Base-by-base conservation (phyloP, 2,329 filamentous ascomycete species). In the Westerdykella sp. region DNA sequence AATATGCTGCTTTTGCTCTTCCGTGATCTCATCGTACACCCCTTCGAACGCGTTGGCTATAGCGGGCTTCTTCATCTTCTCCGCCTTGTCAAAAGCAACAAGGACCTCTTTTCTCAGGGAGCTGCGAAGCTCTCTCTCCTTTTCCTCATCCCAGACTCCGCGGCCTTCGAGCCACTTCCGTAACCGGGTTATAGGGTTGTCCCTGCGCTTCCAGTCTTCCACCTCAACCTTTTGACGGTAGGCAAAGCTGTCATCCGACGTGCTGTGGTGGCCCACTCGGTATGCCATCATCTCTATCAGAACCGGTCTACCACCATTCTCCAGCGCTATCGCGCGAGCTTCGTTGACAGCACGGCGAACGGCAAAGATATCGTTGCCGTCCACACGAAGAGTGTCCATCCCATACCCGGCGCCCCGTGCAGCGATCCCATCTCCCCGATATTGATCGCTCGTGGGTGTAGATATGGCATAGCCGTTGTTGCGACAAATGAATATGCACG, bases 211-310 rank as follows among this genome's bases (percentile, higher is more conserved):
- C 89, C 89, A 95, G 63, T 95, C 87, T 63, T 95, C 86, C 6
- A 98, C 93, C 62, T 98, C 93, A 1, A 96, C 83, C 21, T 85
- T 81, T 1, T 90, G 89, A 7, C 93, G 85, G 71, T 98, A 98
- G 0, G 93, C 93, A 60, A 96, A 98, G 21, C 86, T 93, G 69
- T 98, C 93, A 62, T 98, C 93, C 0, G 86, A 93, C 1, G 93
- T 98, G 68, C 88, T 95, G 71, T 98, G 93, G 64, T 98, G 89
- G 6, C 87, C 91, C 35, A 97, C 90, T n/a, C 93, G 88, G 69
- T 98, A 98, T 18, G 87, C 91, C 87, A 98, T 95, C 43, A 89
- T 89, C 69, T 98, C 93, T 34, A 98, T 84, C 6, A 98, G 73
- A 0, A 98, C 79, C 0, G 88, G 89, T 49, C 79, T 81, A 4